phyloP scores from a whole-genome alignment of 2,329 filamentous ascomycete genomes.

The Cercospora brassicicola region DNA sequence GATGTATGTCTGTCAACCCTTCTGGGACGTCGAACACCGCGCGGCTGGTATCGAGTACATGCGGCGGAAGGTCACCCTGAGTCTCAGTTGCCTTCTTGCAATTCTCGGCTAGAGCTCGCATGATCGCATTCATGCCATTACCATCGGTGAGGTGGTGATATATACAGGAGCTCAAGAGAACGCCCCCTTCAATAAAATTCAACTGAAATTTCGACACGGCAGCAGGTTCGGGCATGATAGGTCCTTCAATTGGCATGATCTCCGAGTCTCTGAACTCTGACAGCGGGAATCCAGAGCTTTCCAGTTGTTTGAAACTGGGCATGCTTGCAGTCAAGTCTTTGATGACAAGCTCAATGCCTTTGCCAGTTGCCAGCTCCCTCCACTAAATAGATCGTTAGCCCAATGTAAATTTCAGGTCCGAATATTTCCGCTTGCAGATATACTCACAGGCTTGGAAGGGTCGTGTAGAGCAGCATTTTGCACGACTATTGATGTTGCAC shows the following conservation, averaged over 20 bases:
- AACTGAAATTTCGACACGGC: slow-evolving; percentile 23
- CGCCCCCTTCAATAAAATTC: slow-evolving; percentile 25
- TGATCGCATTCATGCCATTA: slow-evolving; percentile 29
- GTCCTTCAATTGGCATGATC: slow-evolving; percentile 24
- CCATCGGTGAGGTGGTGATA: slow-evolving; percentile 28
- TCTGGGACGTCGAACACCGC: slow-evolving; percentile 17
- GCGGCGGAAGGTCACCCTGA: slow-evolving; percentile 20
- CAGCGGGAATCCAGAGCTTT: slow-evolving; percentile 21
- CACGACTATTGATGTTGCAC: slow-evolving; percentile 15
- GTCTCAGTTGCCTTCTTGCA: slow-evolving; percentile 21
- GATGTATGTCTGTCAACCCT: slow-evolving; percentile 20
- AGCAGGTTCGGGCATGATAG: slow-evolving; percentile 25
- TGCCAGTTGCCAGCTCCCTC: slow-evolving; percentile 18
- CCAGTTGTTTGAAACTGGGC: slow-evolving; percentile 19
- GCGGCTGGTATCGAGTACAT: slow-evolving; percentile 20
- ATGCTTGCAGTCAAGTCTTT: slow-evolving; percentile 23
- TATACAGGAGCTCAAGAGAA: slow-evolving; percentile 26
- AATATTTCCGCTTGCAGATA: neutral
- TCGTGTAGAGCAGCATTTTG: slow-evolving; percentile 21
- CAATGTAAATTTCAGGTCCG: neutral
- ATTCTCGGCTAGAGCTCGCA: slow-evolving; percentile 24
- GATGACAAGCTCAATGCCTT: slow-evolving; percentile 23
- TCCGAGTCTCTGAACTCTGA: slow-evolving; percentile 23
- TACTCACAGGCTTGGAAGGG: slow-evolving; percentile 12
- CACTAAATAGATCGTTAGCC: slow-evolving; percentile 5